Base-by-base conservation (phyloP, 352 stramenopile genomes). In the Pythium sukuiense region DNA sequence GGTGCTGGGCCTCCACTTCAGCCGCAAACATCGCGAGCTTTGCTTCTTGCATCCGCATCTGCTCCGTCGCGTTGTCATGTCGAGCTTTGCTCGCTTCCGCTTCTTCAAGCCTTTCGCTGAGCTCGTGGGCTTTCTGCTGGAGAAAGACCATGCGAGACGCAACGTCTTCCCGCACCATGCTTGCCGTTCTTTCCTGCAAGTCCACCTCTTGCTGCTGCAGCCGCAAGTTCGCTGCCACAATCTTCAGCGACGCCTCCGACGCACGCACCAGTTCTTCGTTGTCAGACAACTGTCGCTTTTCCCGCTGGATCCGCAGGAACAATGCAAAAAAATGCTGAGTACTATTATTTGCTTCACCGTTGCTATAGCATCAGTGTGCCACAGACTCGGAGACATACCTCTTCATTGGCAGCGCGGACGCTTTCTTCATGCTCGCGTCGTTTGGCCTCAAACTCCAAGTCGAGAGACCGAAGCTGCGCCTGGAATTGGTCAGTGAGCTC, bases 1-100 rank as follows among this genome's bases (percentile, higher is more conserved):
- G 69, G 59, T 74, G 67, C 57, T 79, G 70, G 0, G 43, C 29
- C 35, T 79, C 73, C 18, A 79, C 73, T 20, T 79, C 73, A 2
- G 68, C 49, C 0, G 63, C 73, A 54, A 79, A 75, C 7, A 72
- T 6, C 12, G 29, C 16, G 26, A 77, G 53, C 11, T 59, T 73
- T 12, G 39, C 39, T 41, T 77, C 66, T 67, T 77, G 41, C 32
- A 46, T 32, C 43, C 37, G 27, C 16, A 62, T 41, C n/a, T 26
- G 49, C 7, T 48, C 41, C 18, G 13, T 35, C 26, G 41, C 56
- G 16, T 55, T 14, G 12, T 62, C 56, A 20, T 45, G 35, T 20
- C n/a, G 41, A 18, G 16, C 16, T 54, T 62, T 62, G 14, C 20
- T 55, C 5, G 13, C 27, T 2, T 62, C 41, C 2, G 43, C 41